Conservation (phyloP, 2,329 filamentous ascomycete genomes). For the Colletotrichum filicis region DNA sequence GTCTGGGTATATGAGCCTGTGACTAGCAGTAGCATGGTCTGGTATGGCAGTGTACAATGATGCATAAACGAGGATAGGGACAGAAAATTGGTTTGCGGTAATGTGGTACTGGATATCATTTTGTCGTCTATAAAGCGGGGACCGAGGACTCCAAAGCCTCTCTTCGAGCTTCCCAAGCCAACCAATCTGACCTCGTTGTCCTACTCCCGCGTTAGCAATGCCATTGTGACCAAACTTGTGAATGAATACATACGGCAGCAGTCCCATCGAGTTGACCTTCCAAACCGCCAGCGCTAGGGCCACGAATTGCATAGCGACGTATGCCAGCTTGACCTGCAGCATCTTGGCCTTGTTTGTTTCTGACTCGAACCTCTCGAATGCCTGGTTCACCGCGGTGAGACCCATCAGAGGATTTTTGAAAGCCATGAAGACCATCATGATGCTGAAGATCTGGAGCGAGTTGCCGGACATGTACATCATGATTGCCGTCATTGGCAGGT, state of each 20-base stretch:
- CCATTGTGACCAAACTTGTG: not conserved
- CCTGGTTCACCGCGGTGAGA: conserved; percentile 82
- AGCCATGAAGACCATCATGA: conserved; percentile 99
- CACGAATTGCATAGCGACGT: conserved; percentile 86
- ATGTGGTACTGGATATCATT: not conserved
- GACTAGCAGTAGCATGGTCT: not conserved
- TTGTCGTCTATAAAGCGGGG: conserved; percentile 62
- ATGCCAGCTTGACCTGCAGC: conserved; percentile 86
- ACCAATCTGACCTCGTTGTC: conserved; percentile 96
- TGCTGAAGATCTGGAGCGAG: conserved; percentile 97
- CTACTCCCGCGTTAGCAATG: conserved; percentile 54
- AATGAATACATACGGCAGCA: conserved; percentile 78
- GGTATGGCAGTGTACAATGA: not conserved
- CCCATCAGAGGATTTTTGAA: conserved; percentile 97
- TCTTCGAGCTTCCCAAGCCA: conserved; percentile 90
- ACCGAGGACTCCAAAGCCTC: conserved; percentile 74
- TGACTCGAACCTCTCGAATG: conserved; percentile 92
- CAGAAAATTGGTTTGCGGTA: too few species aligned
- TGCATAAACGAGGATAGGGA: not conserved
- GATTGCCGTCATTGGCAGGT: conserved; percentile 96
- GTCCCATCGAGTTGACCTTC: conserved; percentile 97
- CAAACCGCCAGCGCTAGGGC: conserved; percentile 88
- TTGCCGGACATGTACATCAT: conserved; percentile 99
- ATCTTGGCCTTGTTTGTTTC: conserved; percentile 79
- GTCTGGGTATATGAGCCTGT: not conserved